A percentile compares a stretch with the other conserved stretches of the same genome.
Evolutionary conservation across 148 eudicot genomes (phyloP).

Genomic region (Nepenthes gracilis): DNA sequence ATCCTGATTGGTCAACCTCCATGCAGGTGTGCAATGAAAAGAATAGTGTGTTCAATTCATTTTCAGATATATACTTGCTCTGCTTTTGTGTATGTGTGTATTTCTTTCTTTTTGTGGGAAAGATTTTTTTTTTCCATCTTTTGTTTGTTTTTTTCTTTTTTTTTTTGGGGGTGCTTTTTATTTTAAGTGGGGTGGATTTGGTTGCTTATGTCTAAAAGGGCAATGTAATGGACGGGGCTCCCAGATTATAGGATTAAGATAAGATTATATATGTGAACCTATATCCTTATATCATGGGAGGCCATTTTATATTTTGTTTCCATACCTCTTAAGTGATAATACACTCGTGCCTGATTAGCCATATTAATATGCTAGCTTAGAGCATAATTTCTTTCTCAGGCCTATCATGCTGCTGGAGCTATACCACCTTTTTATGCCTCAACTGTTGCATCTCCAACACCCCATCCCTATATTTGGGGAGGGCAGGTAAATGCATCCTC

Average conservation of each 20-base stretch:
- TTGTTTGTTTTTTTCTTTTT: neutral
- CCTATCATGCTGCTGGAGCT: conserved; percentile 64
- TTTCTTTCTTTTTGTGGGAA: no score
- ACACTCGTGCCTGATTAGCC: neutral
- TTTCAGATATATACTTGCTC: no score
- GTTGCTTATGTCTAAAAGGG: no score
- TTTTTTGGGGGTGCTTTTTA: neutral
- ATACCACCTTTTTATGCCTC: conserved; percentile 67
- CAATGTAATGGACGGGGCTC: no score
- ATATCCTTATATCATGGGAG: no score
- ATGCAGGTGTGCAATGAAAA: conserved; percentile 53
- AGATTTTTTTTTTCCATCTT: conserved; percentile 1
- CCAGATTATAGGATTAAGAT: no score
- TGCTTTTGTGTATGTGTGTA: no score
- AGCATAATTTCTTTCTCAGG: conserved; percentile 23
- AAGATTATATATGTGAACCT: no score
- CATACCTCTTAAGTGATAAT: neutral
- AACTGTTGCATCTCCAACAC: conserved; percentile 58
- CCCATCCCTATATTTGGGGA: conserved; percentile 84
- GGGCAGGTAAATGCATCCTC: conserved; percentile 41
- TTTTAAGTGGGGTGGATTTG: neutral
- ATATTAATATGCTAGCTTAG: neutral
- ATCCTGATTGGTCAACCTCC: conserved; percentile 74
- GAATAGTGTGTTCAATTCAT: neutral
- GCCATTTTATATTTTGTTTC: no score